A percentile compares a stretch with the other conserved stretches of the same genome.
These are phyloP conservation scores for Cyberlindnera xylosilytica DNA, from an alignment of 805 yeast species.

Conservation along the genomic window DNA sequence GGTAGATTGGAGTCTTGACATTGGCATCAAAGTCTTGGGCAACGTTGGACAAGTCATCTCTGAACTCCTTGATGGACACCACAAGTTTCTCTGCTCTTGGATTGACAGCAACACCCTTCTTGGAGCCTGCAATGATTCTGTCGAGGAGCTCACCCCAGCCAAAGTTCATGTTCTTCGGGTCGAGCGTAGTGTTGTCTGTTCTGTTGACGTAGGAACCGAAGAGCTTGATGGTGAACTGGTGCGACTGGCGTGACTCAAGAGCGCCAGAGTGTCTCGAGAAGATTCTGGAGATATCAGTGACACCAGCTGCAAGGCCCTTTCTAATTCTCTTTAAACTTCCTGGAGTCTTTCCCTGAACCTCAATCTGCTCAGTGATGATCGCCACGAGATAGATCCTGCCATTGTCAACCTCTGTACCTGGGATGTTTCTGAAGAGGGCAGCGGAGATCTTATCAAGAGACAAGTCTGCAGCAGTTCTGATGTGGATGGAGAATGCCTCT, in stretches of 20 bases:
- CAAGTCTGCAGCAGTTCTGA: constrained; percentile 54
- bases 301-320: constrained; percentile 87
- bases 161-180: constrained; percentile 43
- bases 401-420: constrained; percentile 59
- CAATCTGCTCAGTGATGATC: constrained; percentile 66
- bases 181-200: constrained; percentile 31
- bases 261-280: constrained; percentile 65
- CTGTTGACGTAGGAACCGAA: constrained; percentile 63
- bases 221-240: constrained; percentile 66
- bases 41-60: constrained; percentile 37
- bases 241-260: constrained; percentile 58
- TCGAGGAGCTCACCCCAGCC: constrained; percentile 92
- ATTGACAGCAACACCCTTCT: constrained; percentile 73
- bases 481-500: constrained; percentile 73
- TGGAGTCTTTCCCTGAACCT: constrained; percentile 33
- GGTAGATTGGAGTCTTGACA: constrained; percentile 51
- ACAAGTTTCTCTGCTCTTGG: constrained; percentile 74
- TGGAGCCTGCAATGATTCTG: constrained; percentile 71
- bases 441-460: constrained; percentile 70
- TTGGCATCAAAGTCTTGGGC: constrained; percentile 33
- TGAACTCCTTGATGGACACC: constrained; percentile 71
- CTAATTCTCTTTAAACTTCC: constrained; percentile 42
- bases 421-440: constrained; percentile 75
- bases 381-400: constrained; percentile 75
- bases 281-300: constrained; percentile 75